Evolutionary conservation across 2,329 filamentous ascomycete species (phyloP), one percentile per base, ranked within the genome.

Genomic region (Lecanicillium sp.): DNA sequence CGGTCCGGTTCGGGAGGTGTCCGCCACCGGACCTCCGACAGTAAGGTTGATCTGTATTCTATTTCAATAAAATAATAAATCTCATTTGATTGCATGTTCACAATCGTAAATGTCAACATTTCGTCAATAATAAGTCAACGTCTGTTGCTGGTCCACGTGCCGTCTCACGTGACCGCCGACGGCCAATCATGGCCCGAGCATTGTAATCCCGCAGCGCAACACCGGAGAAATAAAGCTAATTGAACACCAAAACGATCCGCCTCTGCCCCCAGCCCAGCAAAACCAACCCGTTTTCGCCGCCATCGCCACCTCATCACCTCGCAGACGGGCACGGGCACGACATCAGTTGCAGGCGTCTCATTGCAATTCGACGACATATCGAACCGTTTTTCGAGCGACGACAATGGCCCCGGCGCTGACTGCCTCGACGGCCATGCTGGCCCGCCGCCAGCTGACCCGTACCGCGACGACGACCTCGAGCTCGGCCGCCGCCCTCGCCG

Each of bases 121-220:
- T n/a, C 32, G 32, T 35, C 32, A 35, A 15, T 35, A 15, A 15
- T 15, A 35, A 38, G 35, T 21, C 9, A 38, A 38, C 17, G 7
- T 15, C 5, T 15, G 14, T 5, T n/a, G 32, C 17, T 8, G 6
- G n/a, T 11, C 17, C 59, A 67, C 63, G 62, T 66, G 63, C 38
- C 1, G 20, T 0, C 11, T 58, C 62, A 65, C 62, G 62, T 33
- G 60, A 12, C 0, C 0, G 0, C 5, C 10, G 5, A 6, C 53
- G 49, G 42, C 65, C 48, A 70, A 70, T 69, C 63, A 69, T 37
- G 41, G 44, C 52, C 54, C 60, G 20, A 60, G 56, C 58, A 63
- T 62, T 70, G 67, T 70, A 68, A 70, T 69, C 67, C 59, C 58
- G 62, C 61, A 53, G 57, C 51, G 55, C 55, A 59, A 56, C 55